phyloP scores from a whole-genome alignment of 208 protist genomes.

The Phytomonas sp. region DNA sequence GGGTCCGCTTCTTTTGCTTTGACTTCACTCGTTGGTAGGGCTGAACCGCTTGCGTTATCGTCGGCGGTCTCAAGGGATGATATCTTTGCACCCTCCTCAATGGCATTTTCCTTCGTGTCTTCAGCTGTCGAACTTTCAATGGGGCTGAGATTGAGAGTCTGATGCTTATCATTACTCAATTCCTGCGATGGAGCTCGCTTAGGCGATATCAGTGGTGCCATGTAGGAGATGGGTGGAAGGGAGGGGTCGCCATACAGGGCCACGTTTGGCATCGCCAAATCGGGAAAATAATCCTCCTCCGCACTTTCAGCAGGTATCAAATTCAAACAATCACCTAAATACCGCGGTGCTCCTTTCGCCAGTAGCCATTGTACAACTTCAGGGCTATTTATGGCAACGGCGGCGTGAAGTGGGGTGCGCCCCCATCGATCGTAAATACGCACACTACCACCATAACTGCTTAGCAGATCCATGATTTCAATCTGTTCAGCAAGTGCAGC shows the following conservation, averaged over 20 bases:
- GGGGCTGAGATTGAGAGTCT: background rate
- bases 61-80: background rate
- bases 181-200: background rate
- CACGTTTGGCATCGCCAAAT: constrained; percentile 47
- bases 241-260: constrained; percentile 33
- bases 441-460: constrained; percentile 55
- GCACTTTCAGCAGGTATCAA: constrained; percentile 24
- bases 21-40: background rate
- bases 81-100: background rate
- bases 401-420: constrained; percentile 76
- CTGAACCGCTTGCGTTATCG: background rate
- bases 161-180: background rate
- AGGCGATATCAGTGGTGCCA: background rate
- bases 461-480: constrained; percentile 57
- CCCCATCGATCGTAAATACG: constrained; percentile 86
- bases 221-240: constrained; percentile 21
- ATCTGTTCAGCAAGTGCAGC: constrained; percentile 67
- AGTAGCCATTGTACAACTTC: constrained; percentile 74
- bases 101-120: background rate
- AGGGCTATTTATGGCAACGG: constrained; percentile 53
- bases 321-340: constrained; percentile 53
- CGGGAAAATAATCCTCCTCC: constrained; percentile 33
- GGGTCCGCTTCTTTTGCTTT: background rate
- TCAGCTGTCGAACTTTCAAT: background rate
- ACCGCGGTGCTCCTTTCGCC: constrained; percentile 60